A percentile compares a stretch with the other conserved stretches of the same genome.
Evolutionary conservation across 768 basidiomycete species (phyloP).

Genomic region (Pisolithus microcarpus): DNA sequence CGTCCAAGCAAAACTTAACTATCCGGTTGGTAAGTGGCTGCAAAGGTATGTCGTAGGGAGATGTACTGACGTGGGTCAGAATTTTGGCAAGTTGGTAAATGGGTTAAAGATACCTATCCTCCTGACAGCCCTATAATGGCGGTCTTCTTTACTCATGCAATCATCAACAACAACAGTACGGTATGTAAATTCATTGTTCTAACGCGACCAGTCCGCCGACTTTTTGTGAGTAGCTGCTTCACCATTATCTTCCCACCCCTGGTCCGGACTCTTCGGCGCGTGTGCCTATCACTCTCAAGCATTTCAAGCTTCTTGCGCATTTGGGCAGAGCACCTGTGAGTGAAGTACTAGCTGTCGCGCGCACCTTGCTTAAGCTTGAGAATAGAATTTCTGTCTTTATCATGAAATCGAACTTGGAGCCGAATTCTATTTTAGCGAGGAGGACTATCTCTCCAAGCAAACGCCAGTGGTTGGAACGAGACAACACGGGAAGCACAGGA

Average conservation of each 20-base stretch:
- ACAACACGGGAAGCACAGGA: conserved; percentile 18
- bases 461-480: conserved; percentile 16
- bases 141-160: conserved; percentile 64
- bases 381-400: conserved; percentile 47
- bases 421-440: conserved; percentile 63
- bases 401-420: conserved; percentile 58
- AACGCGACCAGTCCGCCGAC: neutral
- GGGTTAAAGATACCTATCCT: conserved; percentile 54
- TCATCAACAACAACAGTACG: conserved; percentile 54
- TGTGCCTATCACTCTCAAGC: conserved; percentile 69
- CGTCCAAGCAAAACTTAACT: conserved; percentile 44
- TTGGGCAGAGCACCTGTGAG: conserved; percentile 57
- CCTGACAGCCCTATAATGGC: conserved; percentile 52
- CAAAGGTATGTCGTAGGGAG: neutral
- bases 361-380: neutral
- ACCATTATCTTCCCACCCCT: conserved; percentile 35
- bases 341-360: neutral
- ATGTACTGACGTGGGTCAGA: conserved; percentile 34
- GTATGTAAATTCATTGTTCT: conserved; percentile 12
- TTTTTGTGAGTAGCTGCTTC: conserved; percentile 36
- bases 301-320: conserved; percentile 67
- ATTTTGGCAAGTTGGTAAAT: conserved; percentile 48
- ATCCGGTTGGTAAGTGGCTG: conserved; percentile 46
- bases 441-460: conserved; percentile 50
- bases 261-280: conserved; percentile 23